Base-by-base conservation (phyloP, 768 basidiomycete genomes). In the Boletus reticulatus region DNA sequence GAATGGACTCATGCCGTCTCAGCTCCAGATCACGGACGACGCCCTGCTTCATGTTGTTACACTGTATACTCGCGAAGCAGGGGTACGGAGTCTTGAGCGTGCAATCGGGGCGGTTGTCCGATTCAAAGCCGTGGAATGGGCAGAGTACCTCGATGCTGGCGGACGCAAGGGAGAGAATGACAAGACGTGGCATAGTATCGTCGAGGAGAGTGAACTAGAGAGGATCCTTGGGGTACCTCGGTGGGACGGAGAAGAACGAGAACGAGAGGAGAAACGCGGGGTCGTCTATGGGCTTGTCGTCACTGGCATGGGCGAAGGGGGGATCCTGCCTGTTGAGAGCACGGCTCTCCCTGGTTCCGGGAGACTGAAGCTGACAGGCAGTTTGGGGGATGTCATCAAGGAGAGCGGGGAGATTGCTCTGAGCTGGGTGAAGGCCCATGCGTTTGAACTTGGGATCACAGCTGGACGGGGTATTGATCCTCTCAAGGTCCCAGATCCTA, bases 71-170 rank as follows among this genome's bases (percentile, higher is more conserved):
- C 79, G 91, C 7, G 94, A 98, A 71, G 92, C 94, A 0, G 95
- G 95, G 34, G 94, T 98, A n/a, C 84, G 95, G 36, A 85, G 84
- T 43, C 80, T 96, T 16, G 94, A 97, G 64, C 83, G 94, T 13
- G 84, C 90, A 3, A 84, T 98, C 41, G 93, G 92, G 4, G 80
- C 86, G 22, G 86, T 98, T n/a, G 89, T 89, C n/a, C 76, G 94
- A 32, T 88, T 80, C 61, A 97, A 97, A 65, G 94, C 93, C 1
- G 95, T 98, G 6, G 88, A 97, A 62, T 95, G 88, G 85, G 84
- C 91, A 0, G 88, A 90, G 60, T 76, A 79, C 62, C 68, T 84
- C 14, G 73, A 71, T 52, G 55, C 58, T 29, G 45, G 60, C 52
- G 47, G 55, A 20, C 58, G 52, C 39, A 64, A 60, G 9, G 62